Base-by-base conservation (phyloP, 2,329 filamentous ascomycete species). In the Botryotinia narcissicola region DNA sequence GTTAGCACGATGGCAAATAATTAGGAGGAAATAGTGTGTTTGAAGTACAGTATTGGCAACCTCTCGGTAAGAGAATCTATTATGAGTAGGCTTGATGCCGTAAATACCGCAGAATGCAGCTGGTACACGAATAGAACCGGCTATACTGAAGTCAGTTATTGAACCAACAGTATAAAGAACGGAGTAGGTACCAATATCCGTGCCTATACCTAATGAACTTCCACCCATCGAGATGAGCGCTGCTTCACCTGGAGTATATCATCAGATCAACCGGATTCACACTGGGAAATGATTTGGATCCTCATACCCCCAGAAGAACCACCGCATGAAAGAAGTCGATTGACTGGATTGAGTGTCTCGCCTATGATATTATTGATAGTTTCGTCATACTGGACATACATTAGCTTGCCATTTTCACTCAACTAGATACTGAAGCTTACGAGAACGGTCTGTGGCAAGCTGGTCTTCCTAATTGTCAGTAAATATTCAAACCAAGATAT, bases 261-360 rank as follows among this genome's bases (percentile, higher is more conserved):
- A 18, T 73, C 22, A 69, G 46, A 67, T 71, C 25, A 37, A 60
- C 20, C 0, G 32, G 5, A 1, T 40, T 22, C 48, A 70, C 4
- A 64, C 60, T 22, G 59, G 8, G n/a, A 32, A 59, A 63, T 12
- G 20, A 60, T 73, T 12, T 73, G 54, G 3, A n/a, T 54, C 4
- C 51, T 63, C 29, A 60, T 75, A 68, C 73, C 90, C n/a, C 90
- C 90, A 0, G 87, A 88, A 25, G 85, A 87, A 10, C 90, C 90
- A 16, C 90, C 90, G 0, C 87, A 86, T 0, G 88, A 90, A 25
- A 88, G 82, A 32, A 83, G 81, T 16, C 86, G 82, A 73, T 90
- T 90, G 40, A 84, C 80, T 0, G 90, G 89, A 76, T 91, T 91
- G 44, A 90, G 75, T 0, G 80, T 81, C 42, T 81, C 79, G 8